Conservation (phyloP, 2,329 filamentous ascomycete species). For the Diaporthe citriasiana region DNA sequence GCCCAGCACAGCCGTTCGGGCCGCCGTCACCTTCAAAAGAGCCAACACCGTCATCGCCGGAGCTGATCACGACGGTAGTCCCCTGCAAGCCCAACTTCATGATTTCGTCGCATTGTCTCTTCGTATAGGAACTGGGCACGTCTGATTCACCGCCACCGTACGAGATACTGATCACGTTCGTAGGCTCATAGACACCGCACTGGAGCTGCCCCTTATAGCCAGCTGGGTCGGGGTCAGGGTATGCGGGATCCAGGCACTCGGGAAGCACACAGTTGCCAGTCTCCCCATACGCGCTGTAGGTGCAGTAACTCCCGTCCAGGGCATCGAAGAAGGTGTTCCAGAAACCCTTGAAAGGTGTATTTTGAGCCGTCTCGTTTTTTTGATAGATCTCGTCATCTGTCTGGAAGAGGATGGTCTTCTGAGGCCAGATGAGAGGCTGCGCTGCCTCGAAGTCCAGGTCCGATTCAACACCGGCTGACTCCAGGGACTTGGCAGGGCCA, state of each 20-base stretch:
- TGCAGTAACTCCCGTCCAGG: conserved; percentile 59
- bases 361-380: conserved; percentile 42
- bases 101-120: conserved; percentile 59
- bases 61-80: conserved; percentile 57
- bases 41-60: conserved; percentile 58
- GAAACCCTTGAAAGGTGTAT: conserved; percentile 48
- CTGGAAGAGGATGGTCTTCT: conserved; percentile 54
- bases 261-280: conserved; percentile 57
- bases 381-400: conserved; percentile 50
- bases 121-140: conserved; percentile 61
- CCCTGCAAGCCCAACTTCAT: conserved; percentile 62
- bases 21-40: conserved; percentile 48
- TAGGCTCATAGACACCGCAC: conserved; percentile 56
- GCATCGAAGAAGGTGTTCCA: conserved; percentile 62
- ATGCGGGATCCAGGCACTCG: conserved; percentile 60
- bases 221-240: conserved; percentile 62
- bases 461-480: conserved; percentile 51
- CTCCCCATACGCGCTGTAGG: conserved; percentile 61
- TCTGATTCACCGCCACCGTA: conserved; percentile 64
- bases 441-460: conserved; percentile 64
- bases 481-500: conserved; percentile 40
- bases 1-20: conserved; percentile 53
- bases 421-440: conserved; percentile 66
- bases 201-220: conserved; percentile 63
- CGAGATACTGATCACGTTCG: conserved; percentile 66